These are phyloP conservation scores for Lactarius pseudohatsudake DNA, from an alignment of 768 basidiomycete species.

Conservation along the genomic window DNA sequence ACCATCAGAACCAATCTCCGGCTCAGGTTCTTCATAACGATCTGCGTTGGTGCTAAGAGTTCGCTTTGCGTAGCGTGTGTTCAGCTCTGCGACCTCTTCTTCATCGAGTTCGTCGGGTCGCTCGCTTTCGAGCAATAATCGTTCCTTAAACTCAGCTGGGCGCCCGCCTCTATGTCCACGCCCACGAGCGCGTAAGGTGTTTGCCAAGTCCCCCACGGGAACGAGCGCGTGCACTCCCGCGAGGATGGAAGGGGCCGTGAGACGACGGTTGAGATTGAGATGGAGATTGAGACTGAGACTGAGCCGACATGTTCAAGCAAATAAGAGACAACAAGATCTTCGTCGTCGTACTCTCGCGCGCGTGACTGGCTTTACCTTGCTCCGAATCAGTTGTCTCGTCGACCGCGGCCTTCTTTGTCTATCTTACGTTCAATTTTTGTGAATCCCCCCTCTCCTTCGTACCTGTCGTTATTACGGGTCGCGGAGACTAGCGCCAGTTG, in stretches of 20 bases:
- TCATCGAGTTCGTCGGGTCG: slow-evolving; percentile 39
- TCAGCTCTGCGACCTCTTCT: slow-evolving; percentile 50
- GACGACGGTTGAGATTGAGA: slow-evolving; percentile 3
- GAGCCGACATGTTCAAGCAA: neutral
- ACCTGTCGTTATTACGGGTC: slow-evolving; percentile 2
- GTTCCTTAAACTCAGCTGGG: slow-evolving; percentile 63
- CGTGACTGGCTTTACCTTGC: neutral
- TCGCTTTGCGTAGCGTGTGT: slow-evolving; percentile 54
- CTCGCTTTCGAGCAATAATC: slow-evolving; percentile 63
- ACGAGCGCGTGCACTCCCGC: slow-evolving; percentile 50
- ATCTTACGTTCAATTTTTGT: slow-evolving; percentile 4
- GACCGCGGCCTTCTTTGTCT: neutral
- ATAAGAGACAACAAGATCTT: slow-evolving; percentile 16
- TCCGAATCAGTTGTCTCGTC: slow-evolving; percentile 2
- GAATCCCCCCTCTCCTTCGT: neutral
- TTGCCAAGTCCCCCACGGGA: slow-evolving; percentile 72
- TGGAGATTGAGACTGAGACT: neutral
- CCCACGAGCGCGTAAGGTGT: slow-evolving; percentile 67
- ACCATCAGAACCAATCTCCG: slow-evolving; percentile 73
- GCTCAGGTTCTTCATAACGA: slow-evolving; percentile 69
- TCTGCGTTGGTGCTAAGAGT: slow-evolving; percentile 69
- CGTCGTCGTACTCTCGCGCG: neutral
- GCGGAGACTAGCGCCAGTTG: slow-evolving; percentile 13
- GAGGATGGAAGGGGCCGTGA: neutral
- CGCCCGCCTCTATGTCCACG: slow-evolving; percentile 59